phyloP scores from a whole-genome alignment of 805 yeast species.

The Ogataea ramenticola region DNA sequence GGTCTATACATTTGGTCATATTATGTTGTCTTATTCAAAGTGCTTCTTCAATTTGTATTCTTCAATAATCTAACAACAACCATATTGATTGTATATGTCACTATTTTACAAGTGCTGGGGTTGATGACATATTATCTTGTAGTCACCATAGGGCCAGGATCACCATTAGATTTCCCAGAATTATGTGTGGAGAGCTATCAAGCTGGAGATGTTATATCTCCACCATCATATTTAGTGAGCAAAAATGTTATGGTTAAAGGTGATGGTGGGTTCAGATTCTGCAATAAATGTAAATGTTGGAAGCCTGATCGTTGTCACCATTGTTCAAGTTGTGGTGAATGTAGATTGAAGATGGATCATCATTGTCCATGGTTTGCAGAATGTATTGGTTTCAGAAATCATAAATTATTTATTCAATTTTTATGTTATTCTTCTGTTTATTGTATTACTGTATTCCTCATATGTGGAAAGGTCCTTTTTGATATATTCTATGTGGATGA shows the following conservation, averaged over 20 bases:
- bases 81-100: slow-evolving; percentile 18
- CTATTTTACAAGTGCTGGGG: slow-evolving; percentile 27
- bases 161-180: slow-evolving; percentile 51
- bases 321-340: slow-evolving; percentile 41
- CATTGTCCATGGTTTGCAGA: slow-evolving; percentile 88
- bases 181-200: slow-evolving; percentile 20
- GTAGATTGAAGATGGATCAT: slow-evolving; percentile 50
- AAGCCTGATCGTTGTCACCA: slow-evolving; percentile 57
- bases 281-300: slow-evolving; percentile 47
- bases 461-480: slow-evolving; percentile 37
- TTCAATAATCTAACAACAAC: not conserved
- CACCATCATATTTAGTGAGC: slow-evolving; percentile 34
- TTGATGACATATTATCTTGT: slow-evolving; percentile 47
- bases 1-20: slow-evolving; percentile 40
- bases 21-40: slow-evolving; percentile 28
- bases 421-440: slow-evolving; percentile 46
- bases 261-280: slow-evolving; percentile 59
- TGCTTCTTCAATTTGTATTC: slow-evolving; percentile 5
- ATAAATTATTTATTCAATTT: slow-evolving; percentile 73
- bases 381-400: slow-evolving; percentile 80
- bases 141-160: slow-evolving; percentile 53
- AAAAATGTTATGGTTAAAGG: slow-evolving; percentile 39
- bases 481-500: slow-evolving; percentile 33
- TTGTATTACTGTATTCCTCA: slow-evolving; percentile 32
- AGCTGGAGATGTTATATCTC: slow-evolving; percentile 17